phyloP scores from a whole-genome alignment of 192 early-diverging fungal species.

The Backusella morwellensis region DNA sequence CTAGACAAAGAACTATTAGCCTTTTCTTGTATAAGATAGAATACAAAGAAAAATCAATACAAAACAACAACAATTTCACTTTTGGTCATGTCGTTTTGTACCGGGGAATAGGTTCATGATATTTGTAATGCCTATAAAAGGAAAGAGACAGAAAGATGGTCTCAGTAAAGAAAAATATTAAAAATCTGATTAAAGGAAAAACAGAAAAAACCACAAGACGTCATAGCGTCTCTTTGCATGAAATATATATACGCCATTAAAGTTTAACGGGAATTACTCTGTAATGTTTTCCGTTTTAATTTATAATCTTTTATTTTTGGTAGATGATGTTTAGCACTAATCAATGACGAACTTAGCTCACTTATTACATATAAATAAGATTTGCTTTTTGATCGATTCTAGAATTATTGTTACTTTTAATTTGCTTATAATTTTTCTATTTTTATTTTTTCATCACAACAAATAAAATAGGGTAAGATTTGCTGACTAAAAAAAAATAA shows the following conservation, averaged over 20 bases:
- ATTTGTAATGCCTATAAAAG: not conserved
- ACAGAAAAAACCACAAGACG: not conserved
- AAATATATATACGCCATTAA: not conserved
- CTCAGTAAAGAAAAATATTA: not conserved
- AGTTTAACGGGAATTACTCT: not conserved
- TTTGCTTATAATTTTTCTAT: too few relatives aligned
- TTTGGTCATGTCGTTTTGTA: not conserved
- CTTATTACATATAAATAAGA: not conserved
- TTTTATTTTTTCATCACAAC: too few relatives aligned
- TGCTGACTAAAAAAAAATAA: too few relatives aligned
- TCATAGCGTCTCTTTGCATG: not conserved
- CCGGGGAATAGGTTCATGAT: not conserved
- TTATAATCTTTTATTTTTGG: not conserved
- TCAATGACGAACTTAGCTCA: not conserved
- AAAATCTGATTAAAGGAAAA: not conserved
- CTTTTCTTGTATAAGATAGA: not conserved
- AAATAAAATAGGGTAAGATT: too few relatives aligned
- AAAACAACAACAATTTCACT: not conserved
- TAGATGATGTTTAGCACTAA: not conserved
- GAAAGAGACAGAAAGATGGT: not conserved
- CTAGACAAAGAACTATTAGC: not conserved
- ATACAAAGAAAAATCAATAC: not conserved
- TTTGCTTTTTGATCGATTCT: not conserved
- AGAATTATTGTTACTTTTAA: too few relatives aligned
- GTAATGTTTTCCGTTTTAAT: not conserved